Evolutionary conservation across 495 filamentous ascomycete species (phyloP).

Genomic region (Parmelia sp.): DNA sequence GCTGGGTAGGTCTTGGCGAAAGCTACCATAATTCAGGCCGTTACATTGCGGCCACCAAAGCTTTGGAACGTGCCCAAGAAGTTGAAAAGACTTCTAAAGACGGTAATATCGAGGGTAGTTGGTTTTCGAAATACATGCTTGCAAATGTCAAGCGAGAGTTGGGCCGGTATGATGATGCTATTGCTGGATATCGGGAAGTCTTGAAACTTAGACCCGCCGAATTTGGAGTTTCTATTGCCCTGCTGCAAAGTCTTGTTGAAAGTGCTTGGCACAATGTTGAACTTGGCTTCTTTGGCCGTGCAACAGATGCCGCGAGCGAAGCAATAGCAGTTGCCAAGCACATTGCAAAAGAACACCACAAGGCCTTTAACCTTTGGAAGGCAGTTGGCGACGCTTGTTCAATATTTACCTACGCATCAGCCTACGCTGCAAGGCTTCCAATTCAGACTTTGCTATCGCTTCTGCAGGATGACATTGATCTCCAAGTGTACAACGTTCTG

Average conservation of each 20-base stretch:
- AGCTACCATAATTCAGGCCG: slow-evolving; percentile 91
- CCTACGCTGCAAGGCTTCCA: slow-evolving; percentile 54
- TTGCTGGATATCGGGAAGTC: slow-evolving; percentile 66
- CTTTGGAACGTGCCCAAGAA: slow-evolving; percentile 72
- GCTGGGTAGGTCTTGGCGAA: slow-evolving; percentile 93
- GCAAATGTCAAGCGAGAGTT: slow-evolving; percentile 90
- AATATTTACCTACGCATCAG: slow-evolving; percentile 71
- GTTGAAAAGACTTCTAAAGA: slow-evolving; percentile 44
- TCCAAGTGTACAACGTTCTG: slow-evolving; percentile 54
- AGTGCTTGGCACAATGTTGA: slow-evolving; percentile 70
- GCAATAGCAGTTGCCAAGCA: slow-evolving; percentile 49
- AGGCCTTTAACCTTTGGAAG: slow-evolving; percentile 94
- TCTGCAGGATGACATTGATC: slow-evolving; percentile 42
- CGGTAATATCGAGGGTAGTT: slow-evolving; percentile 55
- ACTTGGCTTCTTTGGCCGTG: slow-evolving; percentile 75
- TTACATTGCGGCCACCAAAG: slow-evolving; percentile 87
- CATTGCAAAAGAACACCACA: slow-evolving; percentile 46
- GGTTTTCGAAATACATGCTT: slow-evolving; percentile 97
- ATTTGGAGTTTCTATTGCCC: slow-evolving; percentile 76
- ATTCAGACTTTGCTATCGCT: slow-evolving; percentile 47
- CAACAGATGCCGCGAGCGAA: slow-evolving; percentile 57
- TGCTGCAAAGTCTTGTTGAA: slow-evolving; percentile 82
- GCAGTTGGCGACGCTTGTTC: slow-evolving; percentile 83
- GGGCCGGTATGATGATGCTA: slow-evolving; percentile 78
- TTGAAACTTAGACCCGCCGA: slow-evolving; percentile 60